phyloP scores from a whole-genome alignment of 371 early-diverging fungal genomes.

The Mucor plumbeus region DNA sequence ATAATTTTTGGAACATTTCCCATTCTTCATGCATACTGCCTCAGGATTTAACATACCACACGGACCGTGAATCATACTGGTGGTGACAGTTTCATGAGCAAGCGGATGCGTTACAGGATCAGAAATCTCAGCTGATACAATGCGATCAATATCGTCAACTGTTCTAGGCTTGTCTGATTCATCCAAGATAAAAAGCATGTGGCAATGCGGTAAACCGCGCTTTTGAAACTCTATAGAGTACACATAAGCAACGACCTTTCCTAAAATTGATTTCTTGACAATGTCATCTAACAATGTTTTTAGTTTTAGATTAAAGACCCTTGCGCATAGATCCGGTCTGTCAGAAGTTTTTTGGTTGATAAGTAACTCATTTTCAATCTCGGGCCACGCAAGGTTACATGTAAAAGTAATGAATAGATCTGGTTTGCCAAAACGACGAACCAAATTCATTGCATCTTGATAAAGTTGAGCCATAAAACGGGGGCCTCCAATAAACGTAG shows the following conservation, averaged over 20 bases:
- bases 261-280: constrained; percentile 26
- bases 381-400: constrained; percentile 38
- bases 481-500: too few species aligned
- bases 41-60: constrained; percentile 20
- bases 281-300: constrained; percentile 29
- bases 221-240: constrained; percentile 38
- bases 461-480: constrained; percentile 25
- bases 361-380: constrained; percentile 26
- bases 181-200: constrained; percentile 9
- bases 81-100: constrained; percentile 1
- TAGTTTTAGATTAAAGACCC: constrained; percentile 34
- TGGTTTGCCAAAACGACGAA: constrained; percentile 30
- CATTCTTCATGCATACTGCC: constrained; percentile 40
- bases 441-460: constrained; percentile 35
- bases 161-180: background rate
- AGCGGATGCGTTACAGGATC: background rate
- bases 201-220: constrained; percentile 26
- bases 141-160: background rate
- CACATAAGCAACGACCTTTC: constrained; percentile 9
- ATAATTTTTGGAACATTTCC: constrained; percentile 32
- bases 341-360: constrained; percentile 19
- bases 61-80: background rate
- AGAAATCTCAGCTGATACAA: background rate
- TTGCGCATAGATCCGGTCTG: constrained; percentile 24
- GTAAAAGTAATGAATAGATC: constrained; percentile 46